Evolutionary conservation across 2,329 filamentous ascomycete species (phyloP).

Genomic region (Trichophyton equinum): DNA sequence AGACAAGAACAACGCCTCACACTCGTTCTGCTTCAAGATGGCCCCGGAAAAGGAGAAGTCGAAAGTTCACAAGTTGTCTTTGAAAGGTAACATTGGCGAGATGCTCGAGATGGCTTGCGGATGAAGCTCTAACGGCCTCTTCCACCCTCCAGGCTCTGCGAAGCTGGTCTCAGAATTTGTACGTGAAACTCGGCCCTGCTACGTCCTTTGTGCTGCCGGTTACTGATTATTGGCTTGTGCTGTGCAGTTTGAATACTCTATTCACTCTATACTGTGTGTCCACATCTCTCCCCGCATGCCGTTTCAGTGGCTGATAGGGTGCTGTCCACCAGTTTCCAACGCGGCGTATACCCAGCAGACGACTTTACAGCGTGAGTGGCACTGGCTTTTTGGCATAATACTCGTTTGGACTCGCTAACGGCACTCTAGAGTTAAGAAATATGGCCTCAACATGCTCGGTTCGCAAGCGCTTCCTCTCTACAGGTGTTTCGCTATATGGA

Average conservation of each 20-base stretch:
- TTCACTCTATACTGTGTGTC: conserved; percentile 82
- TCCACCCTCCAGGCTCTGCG: conserved; percentile 44
- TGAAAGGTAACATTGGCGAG: conserved; percentile 35
- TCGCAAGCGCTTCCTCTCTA: conserved; percentile 15
- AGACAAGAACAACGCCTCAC: background rate
- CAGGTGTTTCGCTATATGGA: background rate
- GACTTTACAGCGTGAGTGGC: conserved; percentile 74
- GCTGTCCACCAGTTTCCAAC: conserved; percentile 56
- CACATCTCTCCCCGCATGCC: conserved; percentile 1
- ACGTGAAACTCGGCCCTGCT: conserved; percentile 29
- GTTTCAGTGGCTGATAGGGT: conserved; percentile 1
- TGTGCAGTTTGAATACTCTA: conserved; percentile 76
- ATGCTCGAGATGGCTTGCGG: background rate
- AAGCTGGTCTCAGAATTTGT: conserved; percentile 94
- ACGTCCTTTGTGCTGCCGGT: background rate
- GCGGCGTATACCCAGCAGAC: conserved; percentile 73
- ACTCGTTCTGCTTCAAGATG: conserved; percentile 19
- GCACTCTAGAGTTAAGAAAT: conserved; percentile 68
- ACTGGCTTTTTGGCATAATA: background rate
- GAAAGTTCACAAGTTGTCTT: conserved; percentile 86
- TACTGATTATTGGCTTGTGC: conserved; percentile 43
- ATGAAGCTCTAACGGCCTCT: background rate
- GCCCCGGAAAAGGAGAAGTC: conserved; percentile 52
- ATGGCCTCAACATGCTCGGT: conserved; percentile 95
- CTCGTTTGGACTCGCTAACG: conserved; percentile 6